Evolutionary conservation across 306 rosid species (phyloP).

Genomic region (Lupinus albus): DNA sequence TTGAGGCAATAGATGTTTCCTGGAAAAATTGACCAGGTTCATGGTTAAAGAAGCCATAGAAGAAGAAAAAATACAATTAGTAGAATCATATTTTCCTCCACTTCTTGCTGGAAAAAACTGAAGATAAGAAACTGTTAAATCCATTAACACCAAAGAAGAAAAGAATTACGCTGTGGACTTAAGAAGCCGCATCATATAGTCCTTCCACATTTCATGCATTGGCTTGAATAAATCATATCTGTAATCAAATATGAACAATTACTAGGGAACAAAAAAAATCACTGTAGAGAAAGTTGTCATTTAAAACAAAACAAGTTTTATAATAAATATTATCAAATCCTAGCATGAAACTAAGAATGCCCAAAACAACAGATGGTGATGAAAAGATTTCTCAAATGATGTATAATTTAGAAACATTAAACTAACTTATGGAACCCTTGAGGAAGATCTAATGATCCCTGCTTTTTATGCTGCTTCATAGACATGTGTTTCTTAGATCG

Average conservation of each 20-base stretch:
- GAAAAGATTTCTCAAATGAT: slow-evolving; percentile 15
- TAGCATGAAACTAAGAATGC: slow-evolving; percentile 15
- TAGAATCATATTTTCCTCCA: not conserved
- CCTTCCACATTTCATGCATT: slow-evolving; percentile 92
- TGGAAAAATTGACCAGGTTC: slow-evolving; percentile 46
- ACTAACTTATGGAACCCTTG: slow-evolving; percentile 66
- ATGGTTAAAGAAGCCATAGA: slow-evolving; percentile 33
- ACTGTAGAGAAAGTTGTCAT: not conserved
- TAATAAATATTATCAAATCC: slow-evolving; percentile 2
- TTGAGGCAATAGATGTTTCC: slow-evolving; percentile 78
- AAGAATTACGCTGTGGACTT: slow-evolving; percentile 60
- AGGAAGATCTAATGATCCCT: slow-evolving; percentile 67
- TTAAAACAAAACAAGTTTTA: slow-evolving; percentile 1
- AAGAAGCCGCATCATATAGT: slow-evolving; percentile 56
- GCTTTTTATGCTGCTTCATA: slow-evolving; percentile 67
- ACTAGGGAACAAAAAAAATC: slow-evolving; percentile 26
- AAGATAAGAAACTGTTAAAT: slow-evolving; percentile 15
- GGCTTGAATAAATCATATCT: slow-evolving; percentile 71
- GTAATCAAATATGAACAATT: slow-evolving; percentile 39
- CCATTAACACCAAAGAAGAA: slow-evolving; percentile 28
- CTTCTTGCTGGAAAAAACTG: not conserved
- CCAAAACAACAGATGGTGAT: slow-evolving; percentile 15
- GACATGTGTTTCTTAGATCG: slow-evolving; percentile 80
- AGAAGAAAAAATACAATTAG: not conserved
- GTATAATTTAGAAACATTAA: slow-evolving; percentile 15